phyloP scores from a whole-genome alignment of 805 yeast genomes.

The Clavispora santaluciae region DNA sequence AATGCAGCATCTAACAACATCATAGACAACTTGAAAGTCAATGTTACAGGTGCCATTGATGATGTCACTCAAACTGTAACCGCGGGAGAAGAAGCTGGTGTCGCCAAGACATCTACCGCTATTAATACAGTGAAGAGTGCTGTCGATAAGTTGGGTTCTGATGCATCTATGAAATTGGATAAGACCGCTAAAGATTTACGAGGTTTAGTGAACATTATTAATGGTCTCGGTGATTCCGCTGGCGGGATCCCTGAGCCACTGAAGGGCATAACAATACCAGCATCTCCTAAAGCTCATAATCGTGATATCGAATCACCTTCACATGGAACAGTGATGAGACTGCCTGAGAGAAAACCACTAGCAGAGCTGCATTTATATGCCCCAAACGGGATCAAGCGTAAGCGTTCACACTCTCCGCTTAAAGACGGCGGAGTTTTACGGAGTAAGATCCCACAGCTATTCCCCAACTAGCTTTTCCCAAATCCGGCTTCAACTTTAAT shows the following conservation, averaged over 20 bases:
- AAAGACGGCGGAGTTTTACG: constrained; percentile 1
- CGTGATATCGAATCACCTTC: too few species aligned
- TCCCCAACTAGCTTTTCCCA: constrained; percentile 1
- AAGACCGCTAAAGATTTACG: background rate
- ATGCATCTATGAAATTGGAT: background rate
- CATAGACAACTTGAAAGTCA: background rate
- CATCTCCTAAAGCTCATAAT: too few species aligned
- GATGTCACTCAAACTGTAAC: background rate
- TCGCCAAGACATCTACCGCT: background rate
- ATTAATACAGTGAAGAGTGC: background rate
- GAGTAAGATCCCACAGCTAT: constrained; percentile 12
- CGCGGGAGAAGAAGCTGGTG: background rate
- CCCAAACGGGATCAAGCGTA: constrained; percentile 3
- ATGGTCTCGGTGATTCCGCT: background rate
- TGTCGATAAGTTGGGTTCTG: background rate
- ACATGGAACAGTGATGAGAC: too few species aligned
- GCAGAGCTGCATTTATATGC: background rate
- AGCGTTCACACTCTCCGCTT: constrained; percentile 8
- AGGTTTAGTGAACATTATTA: background rate
- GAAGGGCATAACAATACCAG: too few species aligned
- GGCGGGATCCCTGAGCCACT: background rate
- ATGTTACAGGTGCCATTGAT: background rate
- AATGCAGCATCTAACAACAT: background rate
- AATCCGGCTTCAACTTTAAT: too few species aligned
- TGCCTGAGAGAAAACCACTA: too few species aligned